Evolutionary conservation across 139 green algal genomes (phyloP).

Genomic region (Micromonas commoda): DNA sequence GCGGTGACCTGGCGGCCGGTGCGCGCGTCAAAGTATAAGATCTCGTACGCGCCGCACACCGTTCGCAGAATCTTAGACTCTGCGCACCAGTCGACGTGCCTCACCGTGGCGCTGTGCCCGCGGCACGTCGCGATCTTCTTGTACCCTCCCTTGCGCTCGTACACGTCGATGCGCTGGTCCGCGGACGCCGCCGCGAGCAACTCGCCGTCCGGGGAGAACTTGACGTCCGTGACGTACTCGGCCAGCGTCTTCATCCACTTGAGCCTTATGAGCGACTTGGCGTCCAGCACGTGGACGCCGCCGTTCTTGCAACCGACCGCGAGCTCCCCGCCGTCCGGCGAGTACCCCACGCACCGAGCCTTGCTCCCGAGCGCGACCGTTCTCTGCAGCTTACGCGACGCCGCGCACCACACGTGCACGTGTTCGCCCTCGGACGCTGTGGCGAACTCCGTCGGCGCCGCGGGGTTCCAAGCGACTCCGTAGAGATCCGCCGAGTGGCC

Average conservation of each 20-base stretch:
- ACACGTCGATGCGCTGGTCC: not conserved
- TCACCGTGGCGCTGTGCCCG: conserved; percentile 19
- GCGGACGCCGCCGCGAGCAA: conserved; percentile 47
- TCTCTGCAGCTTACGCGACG: not conserved
- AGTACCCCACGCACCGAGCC: not conserved
- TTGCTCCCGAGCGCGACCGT: not conserved
- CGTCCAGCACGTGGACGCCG: conserved; percentile 10
- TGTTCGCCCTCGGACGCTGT: conserved; percentile 45
- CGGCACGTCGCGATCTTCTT: conserved; percentile 1
- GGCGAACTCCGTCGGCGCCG: conserved; percentile 29
- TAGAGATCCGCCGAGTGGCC: conserved; percentile 26
- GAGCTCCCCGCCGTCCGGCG: not conserved
- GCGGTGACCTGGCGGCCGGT: conserved; percentile 16
- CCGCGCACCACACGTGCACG: conserved; percentile 50
- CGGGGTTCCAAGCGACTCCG: conserved; percentile 41
- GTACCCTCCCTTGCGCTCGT: conserved; percentile 5
- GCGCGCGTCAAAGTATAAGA: conserved; percentile 5
- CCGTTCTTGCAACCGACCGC: not conserved
- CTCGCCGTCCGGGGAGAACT: conserved; percentile 52
- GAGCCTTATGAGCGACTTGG: not conserved
- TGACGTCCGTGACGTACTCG: conserved; percentile 30
- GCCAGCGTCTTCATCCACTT: not conserved
- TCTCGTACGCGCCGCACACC: conserved; percentile 18
- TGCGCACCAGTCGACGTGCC: conserved; percentile 26
- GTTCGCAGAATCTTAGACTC: not conserved